Conservation (phyloP, 192 early-diverging fungal species). For the Linnemannia exigua region DNA sequence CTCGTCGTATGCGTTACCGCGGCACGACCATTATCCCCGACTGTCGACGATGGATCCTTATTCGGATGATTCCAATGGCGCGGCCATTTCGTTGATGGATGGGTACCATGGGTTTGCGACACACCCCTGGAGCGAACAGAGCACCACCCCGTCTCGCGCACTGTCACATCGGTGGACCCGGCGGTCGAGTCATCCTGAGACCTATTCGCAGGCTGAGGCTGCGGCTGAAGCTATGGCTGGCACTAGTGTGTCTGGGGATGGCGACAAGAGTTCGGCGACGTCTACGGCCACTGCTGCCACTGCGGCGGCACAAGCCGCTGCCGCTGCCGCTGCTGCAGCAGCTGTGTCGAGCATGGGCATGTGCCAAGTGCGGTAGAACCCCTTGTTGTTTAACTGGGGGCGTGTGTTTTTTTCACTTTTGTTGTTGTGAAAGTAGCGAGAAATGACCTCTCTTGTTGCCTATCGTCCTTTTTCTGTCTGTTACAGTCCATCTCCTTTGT, state of each 20-base stretch:
- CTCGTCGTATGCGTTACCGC: constrained; percentile 35
- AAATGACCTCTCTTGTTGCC: neutral
- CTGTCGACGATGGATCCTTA: constrained; percentile 22
- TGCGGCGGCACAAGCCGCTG: neutral
- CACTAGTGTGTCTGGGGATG: neutral
- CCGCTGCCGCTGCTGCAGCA: neutral
- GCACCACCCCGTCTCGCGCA: constrained; percentile 40
- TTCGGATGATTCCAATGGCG: constrained; percentile 1
- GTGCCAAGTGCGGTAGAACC: neutral
- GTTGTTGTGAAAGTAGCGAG: neutral
- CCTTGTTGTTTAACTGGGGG: neutral
- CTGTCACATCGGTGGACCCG: constrained; percentile 51
- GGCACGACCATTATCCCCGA: constrained; percentile 46
- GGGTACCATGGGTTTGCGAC: constrained; percentile 57
- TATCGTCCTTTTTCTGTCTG: too few relatives aligned
- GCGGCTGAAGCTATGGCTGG: neutral
- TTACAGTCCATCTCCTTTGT: too few relatives aligned
- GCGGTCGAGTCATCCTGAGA: constrained; percentile 46
- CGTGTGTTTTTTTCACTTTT: neutral
- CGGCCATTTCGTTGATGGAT: constrained; percentile 16
- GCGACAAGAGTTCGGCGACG: neutral
- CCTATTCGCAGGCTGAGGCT: neutral
- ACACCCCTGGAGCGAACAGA: constrained; percentile 54
- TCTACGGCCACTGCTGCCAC: neutral
- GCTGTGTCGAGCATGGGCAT: neutral